Conservation (phyloP, 345 rosid species). For the Psidium guajava region DNA sequence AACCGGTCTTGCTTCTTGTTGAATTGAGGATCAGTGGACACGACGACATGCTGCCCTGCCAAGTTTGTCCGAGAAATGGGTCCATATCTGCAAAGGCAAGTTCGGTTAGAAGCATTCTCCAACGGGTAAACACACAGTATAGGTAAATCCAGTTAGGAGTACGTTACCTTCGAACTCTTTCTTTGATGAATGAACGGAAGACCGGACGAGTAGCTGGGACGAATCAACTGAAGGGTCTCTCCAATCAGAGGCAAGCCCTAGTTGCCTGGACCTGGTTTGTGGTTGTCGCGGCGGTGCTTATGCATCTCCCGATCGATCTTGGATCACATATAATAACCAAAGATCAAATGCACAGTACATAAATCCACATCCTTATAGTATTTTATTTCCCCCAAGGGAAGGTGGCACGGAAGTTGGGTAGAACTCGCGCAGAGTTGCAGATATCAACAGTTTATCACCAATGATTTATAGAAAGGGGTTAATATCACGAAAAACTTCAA, state of each 20-base stretch:
- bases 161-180: neutral
- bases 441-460: neutral
- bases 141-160: neutral
- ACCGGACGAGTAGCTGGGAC: neutral
- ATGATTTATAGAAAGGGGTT: neutral
- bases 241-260: neutral
- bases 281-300: neutral
- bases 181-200: neutral
- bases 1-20: neutral
- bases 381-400: neutral
- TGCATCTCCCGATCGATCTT: neutral
- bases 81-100: neutral
- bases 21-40: neutral
- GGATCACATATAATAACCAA: neutral
- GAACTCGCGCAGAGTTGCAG: neutral
- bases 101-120: neutral
- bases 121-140: neutral
- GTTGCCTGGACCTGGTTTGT: neutral
- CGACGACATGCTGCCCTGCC: neutral
- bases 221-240: neutral
- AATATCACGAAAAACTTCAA: too few relatives aligned
- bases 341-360: neutral
- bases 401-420: neutral
- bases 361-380: neutral
- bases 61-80: neutral